Evolutionary conservation across 768 basidiomycete genomes (phyloP).

Genomic region (Gloeophyllum trabeum): DNA sequence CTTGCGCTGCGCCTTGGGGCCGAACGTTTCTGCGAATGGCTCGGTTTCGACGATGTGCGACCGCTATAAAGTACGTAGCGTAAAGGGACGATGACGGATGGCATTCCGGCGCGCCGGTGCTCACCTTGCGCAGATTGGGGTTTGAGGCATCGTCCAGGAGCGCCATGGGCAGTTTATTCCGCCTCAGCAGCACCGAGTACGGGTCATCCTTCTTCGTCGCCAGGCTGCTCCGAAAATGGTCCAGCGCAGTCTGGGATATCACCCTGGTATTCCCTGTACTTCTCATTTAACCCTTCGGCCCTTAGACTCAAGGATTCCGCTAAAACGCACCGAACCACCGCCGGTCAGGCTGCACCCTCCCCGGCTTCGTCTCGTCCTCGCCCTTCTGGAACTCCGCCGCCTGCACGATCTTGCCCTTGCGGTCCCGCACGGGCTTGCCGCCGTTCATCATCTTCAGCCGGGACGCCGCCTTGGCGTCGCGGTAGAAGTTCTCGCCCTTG

Average conservation of each 20-base stretch:
- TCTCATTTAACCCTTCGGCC: slow-evolving; percentile 2
- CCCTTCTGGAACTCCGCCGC: slow-evolving; percentile 94
- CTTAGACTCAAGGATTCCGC: neutral
- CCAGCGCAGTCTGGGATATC: slow-evolving; percentile 90
- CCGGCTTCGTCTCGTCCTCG: slow-evolving; percentile 85
- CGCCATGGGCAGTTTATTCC: slow-evolving; percentile 97
- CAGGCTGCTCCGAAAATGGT: slow-evolving; percentile 91
- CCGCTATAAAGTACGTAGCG: slow-evolving; percentile 34
- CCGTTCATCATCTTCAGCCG: slow-evolving; percentile 89
- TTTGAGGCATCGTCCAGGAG: slow-evolving; percentile 85
- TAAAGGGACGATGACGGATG: neutral
- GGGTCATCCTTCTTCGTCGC: slow-evolving; percentile 82
- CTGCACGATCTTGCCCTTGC: slow-evolving; percentile 84
- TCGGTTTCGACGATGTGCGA: slow-evolving; percentile 95
- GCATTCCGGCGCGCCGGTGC: slow-evolving; percentile 6
- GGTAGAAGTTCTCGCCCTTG: slow-evolving; percentile 97
- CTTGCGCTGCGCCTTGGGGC: slow-evolving; percentile 92
- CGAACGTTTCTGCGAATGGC: slow-evolving; percentile 90
- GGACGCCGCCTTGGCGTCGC: slow-evolving; percentile 81
- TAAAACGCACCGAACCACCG: slow-evolving; percentile 85
- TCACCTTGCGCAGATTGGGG: slow-evolving; percentile 65
- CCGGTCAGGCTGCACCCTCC: slow-evolving; percentile 88
- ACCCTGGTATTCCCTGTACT: slow-evolving; percentile 89
- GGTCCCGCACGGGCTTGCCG: slow-evolving; percentile 84
- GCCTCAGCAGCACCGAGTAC: slow-evolving; percentile 85